Percentiles rank a stretch among this genome's conserved stretches.
Evolutionary conservation across 305 asterid genomes (phyloP).

Genomic region (Fraxinus baroniana): DNA sequence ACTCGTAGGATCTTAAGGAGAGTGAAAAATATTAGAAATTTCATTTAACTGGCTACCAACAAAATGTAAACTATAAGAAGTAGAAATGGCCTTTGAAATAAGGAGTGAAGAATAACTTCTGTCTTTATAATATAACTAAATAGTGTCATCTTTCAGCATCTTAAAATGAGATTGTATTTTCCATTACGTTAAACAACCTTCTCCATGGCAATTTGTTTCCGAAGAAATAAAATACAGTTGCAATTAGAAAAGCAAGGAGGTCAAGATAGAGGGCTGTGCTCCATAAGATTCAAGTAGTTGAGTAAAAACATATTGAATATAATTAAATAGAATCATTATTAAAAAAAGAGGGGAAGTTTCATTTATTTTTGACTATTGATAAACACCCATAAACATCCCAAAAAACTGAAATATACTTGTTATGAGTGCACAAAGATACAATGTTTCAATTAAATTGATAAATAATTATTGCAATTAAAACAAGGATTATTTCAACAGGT

Average conservation of each 20-base stretch:
- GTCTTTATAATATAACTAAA: not conserved
- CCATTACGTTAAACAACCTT: not conserved
- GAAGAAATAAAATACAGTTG: not conserved
- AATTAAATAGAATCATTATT: not conserved
- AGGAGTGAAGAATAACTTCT: not conserved
- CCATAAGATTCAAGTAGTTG: not conserved
- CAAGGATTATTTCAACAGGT: conserved; percentile 7
- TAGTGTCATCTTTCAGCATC: not conserved
- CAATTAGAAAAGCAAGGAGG: not conserved
- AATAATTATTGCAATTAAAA: conserved; percentile 6
- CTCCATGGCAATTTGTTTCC: not conserved
- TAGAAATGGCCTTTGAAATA: not conserved
- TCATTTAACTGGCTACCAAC: not conserved
- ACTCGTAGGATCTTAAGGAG: not conserved
- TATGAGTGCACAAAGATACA: conserved; percentile 12
- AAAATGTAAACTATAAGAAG: not conserved
- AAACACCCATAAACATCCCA: not conserved
- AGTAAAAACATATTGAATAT: not conserved
- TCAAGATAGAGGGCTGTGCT: conserved; percentile 1
- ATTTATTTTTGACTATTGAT: not conserved
- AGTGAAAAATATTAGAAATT: not conserved
- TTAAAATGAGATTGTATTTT: not conserved
- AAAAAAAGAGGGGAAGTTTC: not conserved
- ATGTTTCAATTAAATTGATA: not conserved
- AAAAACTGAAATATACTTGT: conserved; percentile 5